A percentile compares a stretch with the other conserved stretches of the same genome.
Evolutionary conservation across 768 basidiomycete genomes (phyloP).

Genomic region (Mycena albidolilacea): DNA sequence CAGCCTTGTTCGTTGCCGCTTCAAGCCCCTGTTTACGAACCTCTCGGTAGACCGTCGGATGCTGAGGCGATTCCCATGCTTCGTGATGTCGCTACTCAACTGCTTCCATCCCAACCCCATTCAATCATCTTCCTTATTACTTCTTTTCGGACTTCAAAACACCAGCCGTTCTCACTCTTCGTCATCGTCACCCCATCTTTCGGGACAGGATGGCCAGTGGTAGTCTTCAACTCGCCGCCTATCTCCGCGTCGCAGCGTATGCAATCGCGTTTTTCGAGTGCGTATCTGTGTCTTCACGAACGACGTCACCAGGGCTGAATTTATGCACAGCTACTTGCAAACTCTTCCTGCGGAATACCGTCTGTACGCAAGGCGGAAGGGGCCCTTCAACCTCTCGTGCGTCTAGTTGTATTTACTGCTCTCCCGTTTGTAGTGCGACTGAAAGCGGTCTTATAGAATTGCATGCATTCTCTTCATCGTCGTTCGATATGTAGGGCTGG

Average conservation of each 20-base stretch:
- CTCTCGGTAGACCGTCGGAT: too few relatives aligned
- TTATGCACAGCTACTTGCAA: conserved; percentile 22
- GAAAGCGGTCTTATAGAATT: not conserved
- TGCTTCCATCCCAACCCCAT: too few relatives aligned
- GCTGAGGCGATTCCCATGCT: too few relatives aligned
- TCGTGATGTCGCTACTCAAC: too few relatives aligned
- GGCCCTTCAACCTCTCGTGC: conserved; percentile 9
- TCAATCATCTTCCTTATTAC: too few relatives aligned
- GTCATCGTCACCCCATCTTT: not conserved
- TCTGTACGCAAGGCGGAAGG: conserved; percentile 26
- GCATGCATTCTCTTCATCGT: conserved; percentile 38
- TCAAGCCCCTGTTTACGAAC: too few relatives aligned
- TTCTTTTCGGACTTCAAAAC: too few relatives aligned
- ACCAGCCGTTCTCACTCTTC: not conserved
- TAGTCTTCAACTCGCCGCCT: conserved; percentile 21
- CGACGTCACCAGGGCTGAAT: not conserved
- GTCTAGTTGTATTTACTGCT: not conserved
- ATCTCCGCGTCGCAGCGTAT: conserved; percentile 29
- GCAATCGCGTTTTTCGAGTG: conserved; percentile 28
- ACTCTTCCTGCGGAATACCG: conserved; percentile 29
- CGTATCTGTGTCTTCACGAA: not conserved
- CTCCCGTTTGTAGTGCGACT: too few relatives aligned
- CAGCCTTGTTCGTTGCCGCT: too few relatives aligned
- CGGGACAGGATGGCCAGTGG: not conserved
- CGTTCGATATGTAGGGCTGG: conserved; percentile 35